phyloP scores from a whole-genome alignment of 2,329 filamentous ascomycete species.

The Seiridium cupressi region DNA sequence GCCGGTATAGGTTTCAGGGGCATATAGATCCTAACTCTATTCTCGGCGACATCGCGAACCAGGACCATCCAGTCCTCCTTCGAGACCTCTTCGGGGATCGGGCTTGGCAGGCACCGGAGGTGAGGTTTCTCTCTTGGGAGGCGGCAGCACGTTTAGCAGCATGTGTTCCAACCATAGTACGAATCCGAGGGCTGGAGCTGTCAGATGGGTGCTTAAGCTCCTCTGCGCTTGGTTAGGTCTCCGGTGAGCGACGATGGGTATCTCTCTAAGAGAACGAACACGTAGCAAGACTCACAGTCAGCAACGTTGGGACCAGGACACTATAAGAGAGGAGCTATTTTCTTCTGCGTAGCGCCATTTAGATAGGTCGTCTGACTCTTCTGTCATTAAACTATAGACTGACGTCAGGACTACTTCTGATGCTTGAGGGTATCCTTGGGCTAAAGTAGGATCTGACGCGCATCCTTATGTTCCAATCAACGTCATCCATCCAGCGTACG shows the following conservation, averaged over 20 bases:
- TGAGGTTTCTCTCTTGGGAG: conserved; percentile 24
- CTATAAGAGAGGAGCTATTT: conserved; percentile 19
- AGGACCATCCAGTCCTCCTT: conserved; percentile 28
- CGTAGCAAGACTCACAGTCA: conserved; percentile 13
- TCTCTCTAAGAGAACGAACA: not conserved
- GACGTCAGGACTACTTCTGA: not conserved
- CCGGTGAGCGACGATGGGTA: not conserved
- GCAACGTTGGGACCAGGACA: conserved; percentile 19
- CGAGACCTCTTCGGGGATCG: conserved; percentile 21
- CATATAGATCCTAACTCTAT: conserved; percentile 29
- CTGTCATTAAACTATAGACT: not conserved
- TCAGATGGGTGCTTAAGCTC: conserved; percentile 12
- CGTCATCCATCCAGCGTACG: not conserved
- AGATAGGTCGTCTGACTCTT: not conserved
- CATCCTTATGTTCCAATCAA: not conserved
- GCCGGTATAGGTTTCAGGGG: conserved; percentile 15
- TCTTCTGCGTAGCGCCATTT: conserved; percentile 16
- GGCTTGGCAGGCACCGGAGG: conserved; percentile 22
- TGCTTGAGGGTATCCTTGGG: not conserved
- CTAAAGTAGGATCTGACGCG: not conserved
- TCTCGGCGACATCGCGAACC: conserved; percentile 30
- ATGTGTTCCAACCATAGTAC: conserved; percentile 19
- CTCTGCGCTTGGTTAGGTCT: conserved; percentile 10
- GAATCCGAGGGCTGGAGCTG: conserved; percentile 18
- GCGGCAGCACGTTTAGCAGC: conserved; percentile 16